Conservation (phyloP, 2,329 filamentous ascomycete genomes). For the Didymella lethalis region DNA sequence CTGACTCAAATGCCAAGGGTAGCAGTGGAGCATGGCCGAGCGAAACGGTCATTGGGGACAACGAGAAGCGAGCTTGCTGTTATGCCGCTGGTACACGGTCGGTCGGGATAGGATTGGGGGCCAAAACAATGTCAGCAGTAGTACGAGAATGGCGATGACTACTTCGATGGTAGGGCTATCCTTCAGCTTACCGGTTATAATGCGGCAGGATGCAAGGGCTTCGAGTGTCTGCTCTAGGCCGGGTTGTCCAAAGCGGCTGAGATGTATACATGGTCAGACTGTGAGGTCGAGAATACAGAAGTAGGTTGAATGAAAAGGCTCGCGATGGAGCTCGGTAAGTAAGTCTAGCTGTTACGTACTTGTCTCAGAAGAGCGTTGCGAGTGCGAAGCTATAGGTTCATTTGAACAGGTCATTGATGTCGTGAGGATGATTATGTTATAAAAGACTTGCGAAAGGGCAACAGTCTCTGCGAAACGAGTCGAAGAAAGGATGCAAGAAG, state of each 20-base stretch:
- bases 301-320: background rate
- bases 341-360: background rate
- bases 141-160: background rate
- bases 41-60: background rate
- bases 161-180: background rate
- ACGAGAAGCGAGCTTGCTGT: background rate
- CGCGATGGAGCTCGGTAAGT: background rate
- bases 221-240: background rate
- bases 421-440: conserved; percentile 18
- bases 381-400: background rate
- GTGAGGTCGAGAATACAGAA: background rate
- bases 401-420: conserved; percentile 10
- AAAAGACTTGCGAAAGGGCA: background rate
- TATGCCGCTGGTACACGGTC: background rate
- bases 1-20: background rate
- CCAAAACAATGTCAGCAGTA: background rate
- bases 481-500: background rate
- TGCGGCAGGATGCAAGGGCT: background rate
- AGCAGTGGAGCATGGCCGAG: background rate
- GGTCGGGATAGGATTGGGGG: background rate
- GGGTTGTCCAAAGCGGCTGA: background rate
- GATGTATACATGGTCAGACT: background rate
- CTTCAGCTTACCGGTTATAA: background rate
- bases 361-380: background rate
- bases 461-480: background rate